phyloP scores from a whole-genome alignment of 441 rosid genomes.

The Eutrema salsugineum region DNA sequence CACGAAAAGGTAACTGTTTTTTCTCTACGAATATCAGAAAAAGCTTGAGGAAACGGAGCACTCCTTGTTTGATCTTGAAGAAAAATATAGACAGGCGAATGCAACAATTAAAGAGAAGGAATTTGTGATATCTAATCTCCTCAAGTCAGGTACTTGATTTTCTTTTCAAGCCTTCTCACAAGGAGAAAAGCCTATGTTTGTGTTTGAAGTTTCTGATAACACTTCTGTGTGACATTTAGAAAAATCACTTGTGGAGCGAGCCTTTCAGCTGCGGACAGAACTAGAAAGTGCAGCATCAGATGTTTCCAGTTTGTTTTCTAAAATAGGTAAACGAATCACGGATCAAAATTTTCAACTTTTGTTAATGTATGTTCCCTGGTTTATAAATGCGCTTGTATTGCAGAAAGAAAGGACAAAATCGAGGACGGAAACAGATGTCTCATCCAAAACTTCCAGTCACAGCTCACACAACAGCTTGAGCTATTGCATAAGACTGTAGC shows the following conservation, averaged over 20 bases:
- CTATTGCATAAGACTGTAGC: constrained; percentile 87
- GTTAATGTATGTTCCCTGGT: constrained; percentile 1
- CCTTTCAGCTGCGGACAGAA: constrained; percentile 85
- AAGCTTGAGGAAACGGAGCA: constrained; percentile 86
- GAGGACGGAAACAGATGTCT: constrained; percentile 82
- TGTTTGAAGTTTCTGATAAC: background rate
- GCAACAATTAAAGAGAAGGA: constrained; percentile 91
- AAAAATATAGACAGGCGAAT: constrained; percentile 88
- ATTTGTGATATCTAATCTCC: constrained; percentile 80
- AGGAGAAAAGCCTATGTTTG: background rate
- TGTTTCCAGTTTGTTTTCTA: constrained; percentile 79
- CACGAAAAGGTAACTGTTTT: background rate
- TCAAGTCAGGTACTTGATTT: constrained; percentile 70
- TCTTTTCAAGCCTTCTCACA: background rate
- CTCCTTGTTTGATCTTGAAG: constrained; percentile 83
- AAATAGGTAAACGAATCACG: constrained; percentile 56
- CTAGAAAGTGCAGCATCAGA: constrained; percentile 90
- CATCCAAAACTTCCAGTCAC: constrained; percentile 75
- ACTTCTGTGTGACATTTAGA: constrained; percentile 43
- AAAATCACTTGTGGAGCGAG: constrained; percentile 76
- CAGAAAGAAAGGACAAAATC: constrained; percentile 92
- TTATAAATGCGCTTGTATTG: constrained; percentile 27
- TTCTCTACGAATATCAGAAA: constrained; percentile 47
- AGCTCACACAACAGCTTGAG: constrained; percentile 82
- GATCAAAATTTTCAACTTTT: constrained; percentile 23